These are phyloP conservation scores for Calonectria leucothoes DNA, from an alignment of 2,329 filamentous ascomycete genomes.

Conservation along the genomic window DNA sequence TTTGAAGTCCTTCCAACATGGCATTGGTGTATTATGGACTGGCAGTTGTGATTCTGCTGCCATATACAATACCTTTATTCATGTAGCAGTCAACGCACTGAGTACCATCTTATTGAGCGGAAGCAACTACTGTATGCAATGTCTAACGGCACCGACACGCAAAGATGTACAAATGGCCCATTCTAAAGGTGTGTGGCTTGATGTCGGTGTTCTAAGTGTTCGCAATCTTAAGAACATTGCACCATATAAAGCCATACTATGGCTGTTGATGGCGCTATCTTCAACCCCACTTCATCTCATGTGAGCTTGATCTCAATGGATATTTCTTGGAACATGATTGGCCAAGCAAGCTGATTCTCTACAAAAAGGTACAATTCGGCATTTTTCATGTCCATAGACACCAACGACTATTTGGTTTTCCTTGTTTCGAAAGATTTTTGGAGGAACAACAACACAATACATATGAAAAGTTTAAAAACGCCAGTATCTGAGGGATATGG, in stretches of 20 bases:
- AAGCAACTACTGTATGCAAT: slow-evolving; percentile 50
- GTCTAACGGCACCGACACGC: slow-evolving; percentile 45
- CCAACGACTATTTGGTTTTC: neutral
- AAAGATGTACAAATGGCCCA: slow-evolving; percentile 39
- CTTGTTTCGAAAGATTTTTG: slow-evolving; percentile 19
- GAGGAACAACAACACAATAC: neutral
- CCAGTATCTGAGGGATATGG: too few species aligned
- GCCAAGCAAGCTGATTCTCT: neutral
- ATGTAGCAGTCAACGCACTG: neutral
- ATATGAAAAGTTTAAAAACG: too few species aligned
- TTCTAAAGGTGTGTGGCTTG: slow-evolving; percentile 11
- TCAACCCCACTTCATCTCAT: slow-evolving; percentile 10
- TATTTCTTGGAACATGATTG: neutral
- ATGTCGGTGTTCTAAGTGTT: slow-evolving; percentile 26
- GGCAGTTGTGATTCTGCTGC: neutral
- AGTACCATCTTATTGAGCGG: neutral
- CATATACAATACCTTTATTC: neutral
- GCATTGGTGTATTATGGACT: neutral
- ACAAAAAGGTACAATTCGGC: slow-evolving; percentile 5
- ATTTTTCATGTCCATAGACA: neutral
- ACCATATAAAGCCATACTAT: neutral
- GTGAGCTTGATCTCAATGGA: neutral
- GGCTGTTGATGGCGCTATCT: neutral
- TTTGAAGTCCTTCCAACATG: neutral
- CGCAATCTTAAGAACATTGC: slow-evolving; percentile 20